Evolutionary conservation across 192 early-diverging fungal species (phyloP).

Genomic region (Coemansia umbellata): DNA sequence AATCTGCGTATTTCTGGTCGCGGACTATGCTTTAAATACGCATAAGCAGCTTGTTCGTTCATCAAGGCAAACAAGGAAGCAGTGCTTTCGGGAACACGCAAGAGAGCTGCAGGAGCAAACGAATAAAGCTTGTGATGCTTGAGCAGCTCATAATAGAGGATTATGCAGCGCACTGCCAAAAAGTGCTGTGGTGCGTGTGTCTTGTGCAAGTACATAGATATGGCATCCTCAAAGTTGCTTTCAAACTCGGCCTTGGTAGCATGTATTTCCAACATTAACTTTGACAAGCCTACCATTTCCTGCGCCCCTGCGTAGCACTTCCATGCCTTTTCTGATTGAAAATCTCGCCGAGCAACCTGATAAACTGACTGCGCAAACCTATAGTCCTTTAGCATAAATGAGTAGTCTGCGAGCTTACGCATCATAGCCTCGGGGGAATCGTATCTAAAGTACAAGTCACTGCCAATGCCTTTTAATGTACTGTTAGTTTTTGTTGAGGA

Average conservation of each 20-base stretch:
- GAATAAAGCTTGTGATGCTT: conserved; percentile 64
- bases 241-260: conserved; percentile 53
- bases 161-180: conserved; percentile 67
- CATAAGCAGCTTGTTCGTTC: conserved; percentile 86
- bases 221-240: conserved; percentile 67
- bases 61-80: conserved; percentile 74
- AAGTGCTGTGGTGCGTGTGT: conserved; percentile 52
- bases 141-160: conserved; percentile 81
- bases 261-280: conserved; percentile 62
- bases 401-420: conserved; percentile 90
- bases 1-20: conserved; percentile 78
- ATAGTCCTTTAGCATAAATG: conserved; percentile 96
- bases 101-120: conserved; percentile 63
- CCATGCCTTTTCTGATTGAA: conserved; percentile 71
- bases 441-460: conserved; percentile 55
- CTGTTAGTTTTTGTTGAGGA: conserved; percentile 23
- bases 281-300: conserved; percentile 91
- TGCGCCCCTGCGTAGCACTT: conserved; percentile 73
- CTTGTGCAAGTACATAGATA: conserved; percentile 63
- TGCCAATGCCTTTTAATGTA: conserved; percentile 18
- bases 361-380: conserved; percentile 85
- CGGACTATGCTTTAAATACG: conserved; percentile 57
- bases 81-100: conserved; percentile 20
- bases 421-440: conserved; percentile 88
- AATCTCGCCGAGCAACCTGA: conserved; percentile 85